Evolutionary conservation across 805 yeast genomes (phyloP).

Genomic region (Schizosaccharomyces cryophilus): DNA sequence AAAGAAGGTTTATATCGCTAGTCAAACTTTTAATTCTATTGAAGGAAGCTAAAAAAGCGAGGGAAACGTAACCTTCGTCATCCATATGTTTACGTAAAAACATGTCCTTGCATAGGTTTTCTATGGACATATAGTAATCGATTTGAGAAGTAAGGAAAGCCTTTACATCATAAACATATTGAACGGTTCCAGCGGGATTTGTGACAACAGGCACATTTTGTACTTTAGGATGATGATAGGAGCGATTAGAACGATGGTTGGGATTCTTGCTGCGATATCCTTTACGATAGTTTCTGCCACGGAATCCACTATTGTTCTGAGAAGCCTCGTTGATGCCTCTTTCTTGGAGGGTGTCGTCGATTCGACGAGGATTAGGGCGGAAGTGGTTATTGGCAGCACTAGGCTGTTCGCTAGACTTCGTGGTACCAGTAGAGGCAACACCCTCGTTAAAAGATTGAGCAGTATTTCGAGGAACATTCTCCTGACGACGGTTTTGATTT

Average conservation of each 20-base stretch:
- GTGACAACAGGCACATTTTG: background rate
- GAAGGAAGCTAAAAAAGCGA: conserved; percentile 39
- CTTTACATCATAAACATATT: background rate
- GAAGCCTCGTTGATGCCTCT: background rate
- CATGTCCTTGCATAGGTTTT: conserved; percentile 65
- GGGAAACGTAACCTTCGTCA: conserved; percentile 44
- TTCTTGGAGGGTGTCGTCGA: too few species aligned
- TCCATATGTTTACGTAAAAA: conserved; percentile 66
- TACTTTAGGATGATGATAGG: background rate
- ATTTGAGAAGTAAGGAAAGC: background rate
- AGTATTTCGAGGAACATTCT: background rate
- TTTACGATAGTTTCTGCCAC: background rate
- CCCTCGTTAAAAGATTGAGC: too few species aligned
- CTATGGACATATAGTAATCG: conserved; percentile 74
- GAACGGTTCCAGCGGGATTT: background rate
- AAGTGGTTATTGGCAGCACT: too few species aligned
- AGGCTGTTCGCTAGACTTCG: too few species aligned
- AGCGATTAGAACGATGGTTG: background rate
- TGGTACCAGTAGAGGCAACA: too few species aligned
- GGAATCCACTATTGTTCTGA: background rate
- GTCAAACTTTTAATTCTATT: conserved; percentile 49
- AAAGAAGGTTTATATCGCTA: conserved; percentile 25
- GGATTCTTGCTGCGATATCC: background rate
- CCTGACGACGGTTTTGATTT: background rate
- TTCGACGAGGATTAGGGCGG: too few species aligned